Base-by-base conservation (phyloP, 2,329 filamentous ascomycete genomes). In the Sarocladium oryzae region DNA sequence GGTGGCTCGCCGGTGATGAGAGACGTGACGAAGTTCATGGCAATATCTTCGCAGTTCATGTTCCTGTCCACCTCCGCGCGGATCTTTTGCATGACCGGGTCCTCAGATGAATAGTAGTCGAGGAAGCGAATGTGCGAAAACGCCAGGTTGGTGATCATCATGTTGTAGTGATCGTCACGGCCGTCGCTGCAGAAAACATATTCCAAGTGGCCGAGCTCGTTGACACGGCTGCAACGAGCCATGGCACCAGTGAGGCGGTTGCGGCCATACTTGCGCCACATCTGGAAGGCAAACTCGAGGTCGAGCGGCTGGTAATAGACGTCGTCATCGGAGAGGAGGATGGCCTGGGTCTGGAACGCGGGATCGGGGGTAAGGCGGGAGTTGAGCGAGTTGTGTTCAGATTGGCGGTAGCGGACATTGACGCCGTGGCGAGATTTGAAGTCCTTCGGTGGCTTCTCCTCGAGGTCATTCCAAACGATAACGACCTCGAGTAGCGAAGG, bases 41-140 rank as follows among this genome's bases (percentile, higher is more conserved):
- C 69, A 53, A 71, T 63, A 49, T 71, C 68, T 54, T 71, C 69
- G 60, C 69, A 71, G 56, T 71, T 70, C 59, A 67, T 64, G 38
- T 63, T 57, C 16, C 64, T 54, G 21, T 70, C 68, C 13, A 71
- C 67, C 51, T 69, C 67, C 1, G 63, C 56, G 2, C 69, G 64
- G 20, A 71, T 60, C 49, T 58, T 58, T 3, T 55, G 58, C 54
- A 63, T 60, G 36, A 57, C 50, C 1, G 57, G 58, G n/a, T 66
- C 63, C n/a, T 62, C 60, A 1, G 60, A 66, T 2, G 61, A 68
- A 57, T 70, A 70, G 51, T 64, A 68, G 49, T 69, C 68, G 45
- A 71, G 57, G 37, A 69, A 65, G 2, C 65, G 62, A 18, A 71
- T 61, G 49, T 70, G 66, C 2, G 64, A 59, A 48, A 71, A 71